These are phyloP conservation scores for Ceratocystis ficicola DNA, from an alignment of 2,329 filamentous ascomycete genomes.

Conservation along the genomic window DNA sequence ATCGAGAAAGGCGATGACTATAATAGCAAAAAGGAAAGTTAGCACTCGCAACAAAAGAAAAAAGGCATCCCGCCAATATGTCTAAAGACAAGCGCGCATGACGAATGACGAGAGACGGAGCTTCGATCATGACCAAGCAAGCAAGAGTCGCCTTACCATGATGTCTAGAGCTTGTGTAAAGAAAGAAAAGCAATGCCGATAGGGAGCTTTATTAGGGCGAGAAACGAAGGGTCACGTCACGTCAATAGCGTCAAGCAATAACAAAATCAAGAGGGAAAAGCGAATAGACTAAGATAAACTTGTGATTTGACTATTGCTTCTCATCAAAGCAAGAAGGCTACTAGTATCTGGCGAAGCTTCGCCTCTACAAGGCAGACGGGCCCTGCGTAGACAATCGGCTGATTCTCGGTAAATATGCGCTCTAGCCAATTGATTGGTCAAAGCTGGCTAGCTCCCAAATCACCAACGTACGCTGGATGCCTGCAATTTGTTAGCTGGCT, in stretches of 20 bases:
- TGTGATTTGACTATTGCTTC: not conserved
- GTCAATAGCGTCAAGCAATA: not conserved
- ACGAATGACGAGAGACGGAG: not conserved
- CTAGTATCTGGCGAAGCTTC: conserved; percentile 15
- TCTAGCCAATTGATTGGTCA: conserved; percentile 17
- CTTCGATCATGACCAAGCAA: not conserved
- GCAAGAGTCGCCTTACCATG: conserved; percentile 13
- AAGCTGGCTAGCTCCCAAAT: conserved; percentile 14
- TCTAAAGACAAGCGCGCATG: not conserved
- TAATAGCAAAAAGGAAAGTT: conserved; percentile 25
- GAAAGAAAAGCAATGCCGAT: not conserved
- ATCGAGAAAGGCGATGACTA: conserved; percentile 89
- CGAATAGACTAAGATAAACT: not conserved
- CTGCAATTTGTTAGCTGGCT: conserved; percentile 12
- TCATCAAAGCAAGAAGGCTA: conserved; percentile 10
- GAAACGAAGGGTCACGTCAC: not conserved
- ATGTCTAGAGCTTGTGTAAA: conserved; percentile 8
- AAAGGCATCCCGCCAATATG: not conserved
- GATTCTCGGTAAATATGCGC: conserved; percentile 11
- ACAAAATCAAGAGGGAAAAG: not conserved
- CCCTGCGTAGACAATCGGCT: conserved; percentile 23
- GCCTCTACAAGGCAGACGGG: conserved; percentile 19
- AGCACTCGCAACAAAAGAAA: conserved; percentile 25
- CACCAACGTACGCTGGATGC: conserved; percentile 19
- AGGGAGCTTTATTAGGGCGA: no score